A percentile compares a stretch with the other conserved stretches of the same genome.
These are phyloP conservation scores for Ceratobasidium sp. DNA, from an alignment of 1,284 basidiomycete species.

Conservation along the genomic window DNA sequence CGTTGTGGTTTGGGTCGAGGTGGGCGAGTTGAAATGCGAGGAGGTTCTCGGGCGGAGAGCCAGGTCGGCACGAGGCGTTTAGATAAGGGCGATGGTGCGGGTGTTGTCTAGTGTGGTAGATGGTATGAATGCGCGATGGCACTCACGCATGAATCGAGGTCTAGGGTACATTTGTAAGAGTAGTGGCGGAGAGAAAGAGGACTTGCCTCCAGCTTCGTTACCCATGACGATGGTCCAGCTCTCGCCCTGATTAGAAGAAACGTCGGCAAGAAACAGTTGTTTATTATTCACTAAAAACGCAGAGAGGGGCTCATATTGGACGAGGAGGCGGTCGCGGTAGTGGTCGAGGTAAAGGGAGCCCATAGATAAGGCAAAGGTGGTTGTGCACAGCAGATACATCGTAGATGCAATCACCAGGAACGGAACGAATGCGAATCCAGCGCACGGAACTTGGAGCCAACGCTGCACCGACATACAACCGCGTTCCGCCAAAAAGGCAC, in stretches of 20 bases:
- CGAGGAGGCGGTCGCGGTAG: neutral
- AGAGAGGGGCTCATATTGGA: slow-evolving; percentile 52
- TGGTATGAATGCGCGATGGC: slow-evolving; percentile 84
- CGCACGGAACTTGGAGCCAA: neutral
- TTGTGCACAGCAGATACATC: slow-evolving; percentile 21
- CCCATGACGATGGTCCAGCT: slow-evolving; percentile 90
- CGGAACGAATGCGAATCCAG: slow-evolving; percentile 32
- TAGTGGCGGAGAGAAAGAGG: slow-evolving; percentile 23
- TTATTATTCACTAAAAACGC: slow-evolving; percentile 61
- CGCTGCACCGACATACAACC: neutral
- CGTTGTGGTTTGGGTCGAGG: slow-evolving; percentile 62
- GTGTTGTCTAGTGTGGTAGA: slow-evolving; percentile 64
- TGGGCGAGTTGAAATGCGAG: slow-evolving; percentile 74
- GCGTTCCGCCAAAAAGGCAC: slow-evolving; percentile 1
- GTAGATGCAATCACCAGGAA: slow-evolving; percentile 39
- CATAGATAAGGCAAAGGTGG: slow-evolving; percentile 35
- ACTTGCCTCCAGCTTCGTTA: slow-evolving; percentile 90
- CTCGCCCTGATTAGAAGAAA: slow-evolving; percentile 59
- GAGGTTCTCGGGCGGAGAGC: slow-evolving; percentile 86
- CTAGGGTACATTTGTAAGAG: slow-evolving; percentile 60
- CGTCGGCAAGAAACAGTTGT: slow-evolving; percentile 62
- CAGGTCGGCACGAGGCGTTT: slow-evolving; percentile 77
- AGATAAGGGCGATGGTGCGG: slow-evolving; percentile 78
- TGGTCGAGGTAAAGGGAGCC: slow-evolving; percentile 31
- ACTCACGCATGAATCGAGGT: slow-evolving; percentile 88